Evolutionary conservation across 148 eudicot species (phyloP).

Genomic region (Beta vulgaris): DNA sequence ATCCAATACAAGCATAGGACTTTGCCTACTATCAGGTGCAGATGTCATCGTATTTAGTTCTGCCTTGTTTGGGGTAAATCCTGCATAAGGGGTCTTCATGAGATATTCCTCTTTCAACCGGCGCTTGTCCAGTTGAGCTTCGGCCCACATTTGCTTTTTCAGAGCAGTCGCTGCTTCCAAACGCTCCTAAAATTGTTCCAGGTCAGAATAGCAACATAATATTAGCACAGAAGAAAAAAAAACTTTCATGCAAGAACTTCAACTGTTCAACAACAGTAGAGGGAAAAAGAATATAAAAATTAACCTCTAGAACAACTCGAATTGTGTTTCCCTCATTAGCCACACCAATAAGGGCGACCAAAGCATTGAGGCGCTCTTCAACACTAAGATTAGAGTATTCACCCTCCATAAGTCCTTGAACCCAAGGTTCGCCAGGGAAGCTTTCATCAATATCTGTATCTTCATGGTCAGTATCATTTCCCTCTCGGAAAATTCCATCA

Average conservation of each 20-base stretch:
- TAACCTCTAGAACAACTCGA: constrained; percentile 69
- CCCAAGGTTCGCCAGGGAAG: constrained; percentile 71
- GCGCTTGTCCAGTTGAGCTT: constrained; percentile 81
- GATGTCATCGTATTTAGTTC: constrained; percentile 32
- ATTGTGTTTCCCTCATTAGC: constrained; percentile 94
- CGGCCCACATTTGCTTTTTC: constrained; percentile 98
- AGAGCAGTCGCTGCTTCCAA: constrained; percentile 79
- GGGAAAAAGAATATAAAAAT: neutral
- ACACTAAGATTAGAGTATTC: constrained; percentile 77
- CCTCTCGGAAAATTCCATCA: constrained; percentile 30
- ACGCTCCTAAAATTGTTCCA: constrained; percentile 64
- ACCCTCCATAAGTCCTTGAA: constrained; percentile 77
- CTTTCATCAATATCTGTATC: constrained; percentile 66
- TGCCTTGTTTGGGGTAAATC: constrained; percentile 38
- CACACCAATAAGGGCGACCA: constrained; percentile 71
- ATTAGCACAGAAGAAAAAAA: neutral
- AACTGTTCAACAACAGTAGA: too few species aligned
- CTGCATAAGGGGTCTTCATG: constrained; percentile 47
- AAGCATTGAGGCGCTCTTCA: constrained; percentile 89
- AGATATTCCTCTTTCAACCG: constrained; percentile 69
- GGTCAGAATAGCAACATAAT: constrained; percentile 19
- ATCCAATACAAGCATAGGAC: constrained; percentile 41
- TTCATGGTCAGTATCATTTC: constrained; percentile 41
- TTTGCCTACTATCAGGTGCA: constrained; percentile 41
- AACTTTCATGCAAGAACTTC: neutral